A percentile compares a stretch with the other conserved stretches of the same genome.
These are phyloP conservation scores for Tephrocybe sp. DNA, from an alignment of 768 basidiomycete species.

Conservation along the genomic window DNA sequence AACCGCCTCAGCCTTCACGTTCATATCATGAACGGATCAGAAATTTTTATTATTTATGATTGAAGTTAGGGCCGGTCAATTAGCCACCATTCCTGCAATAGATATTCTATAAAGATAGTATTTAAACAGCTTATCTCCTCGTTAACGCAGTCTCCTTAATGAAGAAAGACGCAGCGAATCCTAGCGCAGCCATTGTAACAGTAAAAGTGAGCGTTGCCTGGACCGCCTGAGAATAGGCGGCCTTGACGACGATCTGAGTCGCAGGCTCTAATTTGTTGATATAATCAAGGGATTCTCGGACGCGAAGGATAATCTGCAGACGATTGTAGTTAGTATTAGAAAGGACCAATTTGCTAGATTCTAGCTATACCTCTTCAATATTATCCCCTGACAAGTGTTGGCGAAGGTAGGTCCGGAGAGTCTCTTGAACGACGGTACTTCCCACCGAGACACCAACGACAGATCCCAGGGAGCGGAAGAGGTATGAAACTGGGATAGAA, in stretches of 20 bases:
- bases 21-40: neutral
- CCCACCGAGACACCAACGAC: constrained; percentile 56
- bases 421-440: constrained; percentile 53
- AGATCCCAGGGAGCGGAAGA: constrained; percentile 62
- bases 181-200: constrained; percentile 35
- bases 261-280: constrained; percentile 39
- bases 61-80: constrained; percentile 1
- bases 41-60: neutral
- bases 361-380: constrained; percentile 47
- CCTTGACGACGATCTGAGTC: constrained; percentile 33
- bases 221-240: constrained; percentile 43
- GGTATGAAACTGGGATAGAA: constrained; percentile 47
- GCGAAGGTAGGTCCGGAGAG: constrained; percentile 41
- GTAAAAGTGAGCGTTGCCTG: constrained; percentile 48
- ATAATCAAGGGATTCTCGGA: constrained; percentile 48
- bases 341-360: neutral
- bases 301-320: constrained; percentile 42
- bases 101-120: too few relatives aligned
- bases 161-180: constrained; percentile 44
- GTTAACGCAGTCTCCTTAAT: constrained; percentile 48
- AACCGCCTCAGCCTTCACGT: constrained; percentile 10
- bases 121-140: constrained; percentile 1
- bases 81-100: neutral
- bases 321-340: neutral
- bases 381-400: constrained; percentile 39